These are phyloP conservation scores for Mycena rosella DNA, from an alignment of 768 basidiomycete species.

Conservation along the genomic window DNA sequence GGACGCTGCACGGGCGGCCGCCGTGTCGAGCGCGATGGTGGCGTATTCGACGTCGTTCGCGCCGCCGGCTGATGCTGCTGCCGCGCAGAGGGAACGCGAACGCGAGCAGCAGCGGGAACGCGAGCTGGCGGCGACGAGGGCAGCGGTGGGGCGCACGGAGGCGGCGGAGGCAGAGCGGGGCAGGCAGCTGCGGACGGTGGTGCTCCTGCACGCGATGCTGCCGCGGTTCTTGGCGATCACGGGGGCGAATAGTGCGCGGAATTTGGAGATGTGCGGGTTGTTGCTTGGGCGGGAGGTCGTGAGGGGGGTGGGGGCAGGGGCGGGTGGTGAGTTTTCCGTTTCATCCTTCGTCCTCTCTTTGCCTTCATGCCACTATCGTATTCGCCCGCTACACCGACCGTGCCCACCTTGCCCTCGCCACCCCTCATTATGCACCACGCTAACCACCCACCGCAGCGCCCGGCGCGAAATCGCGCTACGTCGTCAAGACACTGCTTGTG, in stretches of 20 bases:
- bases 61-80: background rate
- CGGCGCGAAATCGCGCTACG: conserved; percentile 53
- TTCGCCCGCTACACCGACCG: background rate
- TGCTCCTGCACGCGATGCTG: conserved; percentile 80
- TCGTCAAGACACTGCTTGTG: conserved; percentile 86
- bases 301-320: background rate
- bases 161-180: background rate
- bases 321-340: no score
- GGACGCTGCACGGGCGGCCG: conserved; percentile 18
- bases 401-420: no score
- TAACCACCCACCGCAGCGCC: background rate
- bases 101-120: background rate
- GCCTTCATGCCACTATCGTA: background rate
- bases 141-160: background rate
- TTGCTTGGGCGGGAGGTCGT: conserved; percentile 73
- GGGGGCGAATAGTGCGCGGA: conserved; percentile 79
- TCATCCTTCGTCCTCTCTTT: background rate
- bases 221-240: conserved; percentile 83
- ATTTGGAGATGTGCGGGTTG: conserved; percentile 90
- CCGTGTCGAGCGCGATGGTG: background rate
- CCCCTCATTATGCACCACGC: background rate
- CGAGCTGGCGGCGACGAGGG: background rate
- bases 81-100: no score
- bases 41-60: conserved; percentile 3
- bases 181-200: conserved; percentile 20